Conservation (phyloP, 129 eudicot species). For the Centaurea solstitialis region DNA sequence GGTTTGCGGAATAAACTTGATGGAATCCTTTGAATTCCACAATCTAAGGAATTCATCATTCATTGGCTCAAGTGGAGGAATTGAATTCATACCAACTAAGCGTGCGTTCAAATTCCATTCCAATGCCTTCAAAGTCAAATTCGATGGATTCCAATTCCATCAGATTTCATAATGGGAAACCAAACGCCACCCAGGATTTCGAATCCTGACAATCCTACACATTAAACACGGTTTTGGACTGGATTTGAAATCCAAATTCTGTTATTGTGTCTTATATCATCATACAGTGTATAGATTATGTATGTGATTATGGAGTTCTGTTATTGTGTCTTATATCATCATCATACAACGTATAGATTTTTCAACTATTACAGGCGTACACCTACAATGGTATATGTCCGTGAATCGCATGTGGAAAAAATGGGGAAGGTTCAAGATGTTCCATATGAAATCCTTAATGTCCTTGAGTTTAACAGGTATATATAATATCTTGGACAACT, state of each 20-base stretch:
- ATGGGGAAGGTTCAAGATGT: slow-evolving; percentile 89
- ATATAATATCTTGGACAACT: slow-evolving; percentile 21
- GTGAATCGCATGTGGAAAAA: slow-evolving; percentile 94
- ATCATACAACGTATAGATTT: not conserved
- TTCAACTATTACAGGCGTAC: slow-evolving; percentile 63
- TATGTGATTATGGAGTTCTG: not conserved
- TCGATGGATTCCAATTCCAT: too few species aligned
- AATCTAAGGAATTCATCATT: too few species aligned
- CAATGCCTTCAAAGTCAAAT: too few species aligned
- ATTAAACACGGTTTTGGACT: too few species aligned
- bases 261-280: not conserved
- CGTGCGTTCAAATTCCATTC: too few species aligned
- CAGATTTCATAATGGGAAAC: too few species aligned
- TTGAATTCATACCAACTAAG: too few species aligned
- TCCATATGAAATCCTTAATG: slow-evolving; percentile 82
- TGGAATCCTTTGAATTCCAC: too few species aligned
- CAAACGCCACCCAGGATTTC: too few species aligned
- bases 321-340: not conserved
- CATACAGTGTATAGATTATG: not conserved
- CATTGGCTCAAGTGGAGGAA: too few species aligned
- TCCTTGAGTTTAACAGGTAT: slow-evolving; percentile 95
- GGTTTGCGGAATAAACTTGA: too few species aligned
- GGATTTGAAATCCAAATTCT: not conserved
- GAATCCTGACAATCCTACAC: too few species aligned
- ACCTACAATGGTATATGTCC: slow-evolving; percentile 91